Percentiles rank a stretch among this genome's conserved stretches.
These are phyloP conservation scores for Melaleuca quinquenervia DNA, from an alignment of 345 rosid species.

Conservation along the genomic window DNA sequence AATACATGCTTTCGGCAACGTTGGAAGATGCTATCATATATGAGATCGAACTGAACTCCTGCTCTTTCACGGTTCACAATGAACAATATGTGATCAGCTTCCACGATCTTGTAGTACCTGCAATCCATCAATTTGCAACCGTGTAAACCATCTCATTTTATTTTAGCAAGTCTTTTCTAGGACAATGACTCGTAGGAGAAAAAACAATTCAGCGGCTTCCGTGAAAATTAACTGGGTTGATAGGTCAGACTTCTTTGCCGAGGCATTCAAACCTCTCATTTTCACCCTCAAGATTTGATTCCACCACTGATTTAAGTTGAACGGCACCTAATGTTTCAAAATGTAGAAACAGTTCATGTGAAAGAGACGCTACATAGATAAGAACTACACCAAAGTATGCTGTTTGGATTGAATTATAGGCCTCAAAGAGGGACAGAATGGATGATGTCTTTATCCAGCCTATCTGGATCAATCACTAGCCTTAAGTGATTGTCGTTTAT, in stretches of 20 bases:
- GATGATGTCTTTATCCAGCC: not conserved
- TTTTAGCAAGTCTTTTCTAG: not conserved
- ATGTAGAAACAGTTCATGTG: not conserved
- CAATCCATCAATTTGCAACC: not conserved
- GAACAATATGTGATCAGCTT: slow-evolving; percentile 82
- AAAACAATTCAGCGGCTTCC: not conserved
- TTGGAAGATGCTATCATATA: slow-evolving; percentile 89
- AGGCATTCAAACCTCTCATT: not conserved
- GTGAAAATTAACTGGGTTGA: not conserved
- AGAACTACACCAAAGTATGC: not conserved
- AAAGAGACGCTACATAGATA: not conserved
- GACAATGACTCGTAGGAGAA: not conserved
- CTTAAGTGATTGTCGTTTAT: not conserved
- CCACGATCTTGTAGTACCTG: slow-evolving; percentile 93
- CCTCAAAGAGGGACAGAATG: not conserved
- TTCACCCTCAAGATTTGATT: not conserved
- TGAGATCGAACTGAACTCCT: slow-evolving; percentile 75
- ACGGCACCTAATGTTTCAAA: not conserved
- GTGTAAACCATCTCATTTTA: not conserved
- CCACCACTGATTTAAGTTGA: not conserved
- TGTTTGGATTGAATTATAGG: not conserved
- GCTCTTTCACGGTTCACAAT: slow-evolving; percentile 84
- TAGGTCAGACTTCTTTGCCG: not conserved
- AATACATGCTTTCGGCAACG: slow-evolving; percentile 83
- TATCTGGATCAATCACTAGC: not conserved